Evolutionary conservation across 768 basidiomycete genomes (phyloP).

Genomic region (Candolleomyces efflorescens): DNA sequence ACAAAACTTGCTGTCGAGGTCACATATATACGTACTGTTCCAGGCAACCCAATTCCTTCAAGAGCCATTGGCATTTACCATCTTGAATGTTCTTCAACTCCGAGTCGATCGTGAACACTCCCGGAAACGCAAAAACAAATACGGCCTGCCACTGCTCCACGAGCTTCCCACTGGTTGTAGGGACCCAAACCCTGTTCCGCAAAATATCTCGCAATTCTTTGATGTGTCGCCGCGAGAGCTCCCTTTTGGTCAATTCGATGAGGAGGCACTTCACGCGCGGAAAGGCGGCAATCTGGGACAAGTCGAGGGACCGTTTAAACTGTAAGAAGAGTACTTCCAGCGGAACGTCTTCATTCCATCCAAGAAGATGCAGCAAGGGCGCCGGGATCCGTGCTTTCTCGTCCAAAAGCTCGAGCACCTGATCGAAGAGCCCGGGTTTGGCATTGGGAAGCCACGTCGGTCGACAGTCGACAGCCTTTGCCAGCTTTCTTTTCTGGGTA

Average conservation of each 20-base stretch:
- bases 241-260: constrained; percentile 24
- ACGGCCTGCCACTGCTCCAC: constrained; percentile 19
- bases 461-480: neutral
- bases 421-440: neutral
- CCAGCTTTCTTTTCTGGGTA: neutral
- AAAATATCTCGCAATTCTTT: constrained; percentile 14
- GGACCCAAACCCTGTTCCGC: constrained; percentile 28
- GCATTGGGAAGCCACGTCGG: neutral
- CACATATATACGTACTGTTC: constrained; percentile 26
- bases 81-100: constrained; percentile 13
- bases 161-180: constrained; percentile 16
- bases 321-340: neutral
- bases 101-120: constrained; percentile 23
- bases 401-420: neutral
- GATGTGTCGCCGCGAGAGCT: constrained; percentile 15
- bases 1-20: neutral
- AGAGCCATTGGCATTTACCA: constrained; percentile 18
- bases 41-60: constrained; percentile 31
- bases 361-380: neutral
- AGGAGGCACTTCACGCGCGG: constrained; percentile 21
- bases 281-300: constrained; percentile 4
- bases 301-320: neutral
- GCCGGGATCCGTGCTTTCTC: neutral
- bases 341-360: neutral
- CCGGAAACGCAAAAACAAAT: constrained; percentile 14